phyloP scores from a whole-genome alignment of 345 rosid species.

The Sonneratia caseolaris region DNA sequence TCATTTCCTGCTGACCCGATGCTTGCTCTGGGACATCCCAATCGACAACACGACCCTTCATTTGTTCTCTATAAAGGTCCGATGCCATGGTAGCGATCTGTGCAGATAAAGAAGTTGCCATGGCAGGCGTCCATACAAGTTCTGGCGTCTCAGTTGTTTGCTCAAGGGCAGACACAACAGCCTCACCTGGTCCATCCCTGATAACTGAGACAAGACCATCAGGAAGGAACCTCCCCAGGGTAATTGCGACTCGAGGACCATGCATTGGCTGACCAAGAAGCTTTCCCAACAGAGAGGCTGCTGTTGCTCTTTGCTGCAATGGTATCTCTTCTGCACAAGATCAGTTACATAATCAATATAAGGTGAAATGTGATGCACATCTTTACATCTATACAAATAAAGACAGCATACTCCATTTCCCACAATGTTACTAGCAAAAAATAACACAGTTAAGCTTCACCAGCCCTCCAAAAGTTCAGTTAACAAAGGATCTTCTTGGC shows the following conservation, averaged over 20 bases:
- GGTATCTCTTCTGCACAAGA: slow-evolving; percentile 82
- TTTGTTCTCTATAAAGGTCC: slow-evolving; percentile 81
- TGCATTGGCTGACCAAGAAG: slow-evolving; percentile 98
- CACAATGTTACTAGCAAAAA: background rate
- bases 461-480: background rate
- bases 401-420: background rate
- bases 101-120: slow-evolving; percentile 96
- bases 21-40: slow-evolving; percentile 99
- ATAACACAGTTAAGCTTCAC: background rate
- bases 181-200: slow-evolving; percentile 98
- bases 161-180: slow-evolving; percentile 83
- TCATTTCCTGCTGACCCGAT: slow-evolving; percentile 83
- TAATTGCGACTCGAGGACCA: slow-evolving; percentile 98
- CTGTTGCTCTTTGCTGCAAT: slow-evolving; percentile 89
- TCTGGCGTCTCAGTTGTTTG: slow-evolving; percentile 95
- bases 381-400: background rate
- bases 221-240: slow-evolving; percentile 92
- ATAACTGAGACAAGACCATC: slow-evolving; percentile 91
- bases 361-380: background rate
- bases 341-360: background rate
- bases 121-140: slow-evolving; percentile 99
- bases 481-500: background rate
- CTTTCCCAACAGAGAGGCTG: slow-evolving; percentile 92
- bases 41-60: slow-evolving; percentile 84
- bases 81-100: slow-evolving; percentile 94